Conservation (phyloP, 2,329 filamentous ascomycete genomes). For the Penicillium psychrosexuale region DNA sequence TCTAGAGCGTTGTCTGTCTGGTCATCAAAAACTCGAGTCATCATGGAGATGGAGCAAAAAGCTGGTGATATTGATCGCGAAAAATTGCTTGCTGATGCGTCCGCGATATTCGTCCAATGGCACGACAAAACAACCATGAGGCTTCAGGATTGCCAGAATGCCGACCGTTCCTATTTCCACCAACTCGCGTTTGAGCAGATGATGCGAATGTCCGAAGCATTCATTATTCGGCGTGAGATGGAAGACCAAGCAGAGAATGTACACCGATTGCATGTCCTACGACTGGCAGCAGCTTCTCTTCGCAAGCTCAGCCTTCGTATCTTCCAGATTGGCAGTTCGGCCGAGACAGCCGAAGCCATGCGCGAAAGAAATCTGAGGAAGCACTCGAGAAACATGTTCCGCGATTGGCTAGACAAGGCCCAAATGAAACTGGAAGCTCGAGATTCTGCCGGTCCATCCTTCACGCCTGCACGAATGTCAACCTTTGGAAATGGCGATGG, state of each 20-base stretch:
- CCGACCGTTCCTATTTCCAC: constrained; percentile 39
- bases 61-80: constrained; percentile 37
- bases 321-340: constrained; percentile 53
- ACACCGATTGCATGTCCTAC: constrained; percentile 47
- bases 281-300: constrained; percentile 47
- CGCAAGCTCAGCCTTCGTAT: constrained; percentile 58
- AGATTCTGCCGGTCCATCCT: constrained; percentile 30
- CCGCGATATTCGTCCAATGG: constrained; percentile 44
- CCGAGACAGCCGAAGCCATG: constrained; percentile 54
- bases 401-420: constrained; percentile 53
- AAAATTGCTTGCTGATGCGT: constrained; percentile 34
- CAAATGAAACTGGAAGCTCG: constrained; percentile 29
- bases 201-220: constrained; percentile 37
- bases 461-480: constrained; percentile 26
- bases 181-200: constrained; percentile 40
- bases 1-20: constrained; percentile 41
- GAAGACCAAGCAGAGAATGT: constrained; percentile 48
- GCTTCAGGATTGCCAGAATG: constrained; percentile 35
- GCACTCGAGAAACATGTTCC: constrained; percentile 55
- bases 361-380: constrained; percentile 53
- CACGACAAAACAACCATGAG: constrained; percentile 38
- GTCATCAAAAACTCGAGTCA: constrained; percentile 32
- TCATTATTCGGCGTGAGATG: constrained; percentile 33
- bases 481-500: constrained; percentile 19
- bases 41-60: constrained; percentile 40